Percentiles rank a stretch among this genome's conserved stretches.
phyloP scores from a whole-genome alignment of 2,329 filamentous ascomycete species.

The Fusarium solani-melongenae region DNA sequence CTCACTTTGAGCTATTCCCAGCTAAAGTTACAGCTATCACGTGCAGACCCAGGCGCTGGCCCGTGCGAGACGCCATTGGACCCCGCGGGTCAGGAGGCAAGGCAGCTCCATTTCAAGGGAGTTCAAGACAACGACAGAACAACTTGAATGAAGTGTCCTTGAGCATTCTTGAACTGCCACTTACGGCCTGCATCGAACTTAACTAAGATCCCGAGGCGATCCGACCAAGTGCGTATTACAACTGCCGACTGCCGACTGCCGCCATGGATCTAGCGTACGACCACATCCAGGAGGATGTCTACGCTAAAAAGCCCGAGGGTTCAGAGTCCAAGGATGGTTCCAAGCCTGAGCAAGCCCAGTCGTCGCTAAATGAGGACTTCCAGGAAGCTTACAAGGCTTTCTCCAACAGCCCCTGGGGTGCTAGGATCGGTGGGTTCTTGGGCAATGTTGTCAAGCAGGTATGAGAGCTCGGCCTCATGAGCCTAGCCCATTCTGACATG shows the following conservation, averaged over 20 bases:
- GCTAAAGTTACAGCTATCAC: slow-evolving; percentile 15
- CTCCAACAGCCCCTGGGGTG: slow-evolving; percentile 90
- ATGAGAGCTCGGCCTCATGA: slow-evolving; percentile 40
- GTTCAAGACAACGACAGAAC: slow-evolving; percentile 25
- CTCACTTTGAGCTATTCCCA: not conserved
- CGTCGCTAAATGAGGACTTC: slow-evolving; percentile 84
- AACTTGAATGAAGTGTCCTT: slow-evolving; percentile 21
- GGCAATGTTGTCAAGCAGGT: slow-evolving; percentile 95
- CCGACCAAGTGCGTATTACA: not conserved
- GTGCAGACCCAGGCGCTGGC: slow-evolving; percentile 18
- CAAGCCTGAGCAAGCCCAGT: slow-evolving; percentile 54
- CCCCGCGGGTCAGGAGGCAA: slow-evolving; percentile 42
- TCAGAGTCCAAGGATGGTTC: slow-evolving; percentile 59
- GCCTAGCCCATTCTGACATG: slow-evolving; percentile 22
- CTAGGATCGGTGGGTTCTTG: slow-evolving; percentile 86
- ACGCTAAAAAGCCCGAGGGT: slow-evolving; percentile 64
- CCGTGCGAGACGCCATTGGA: slow-evolving; percentile 33
- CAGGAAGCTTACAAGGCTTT: slow-evolving; percentile 97
- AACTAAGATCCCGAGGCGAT: not conserved
- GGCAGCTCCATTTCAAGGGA: slow-evolving; percentile 23
- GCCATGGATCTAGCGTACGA: slow-evolving; percentile 97
- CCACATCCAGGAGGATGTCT: slow-evolving; percentile 88
- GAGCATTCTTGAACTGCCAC: slow-evolving; percentile 5
- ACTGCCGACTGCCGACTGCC: slow-evolving; percentile 6
- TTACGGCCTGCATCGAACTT: not conserved